Evolutionary conservation across 768 basidiomycete genomes (phyloP), one percentile per base, ranked within the genome.

Genomic region (Boletus reticulatus): DNA sequence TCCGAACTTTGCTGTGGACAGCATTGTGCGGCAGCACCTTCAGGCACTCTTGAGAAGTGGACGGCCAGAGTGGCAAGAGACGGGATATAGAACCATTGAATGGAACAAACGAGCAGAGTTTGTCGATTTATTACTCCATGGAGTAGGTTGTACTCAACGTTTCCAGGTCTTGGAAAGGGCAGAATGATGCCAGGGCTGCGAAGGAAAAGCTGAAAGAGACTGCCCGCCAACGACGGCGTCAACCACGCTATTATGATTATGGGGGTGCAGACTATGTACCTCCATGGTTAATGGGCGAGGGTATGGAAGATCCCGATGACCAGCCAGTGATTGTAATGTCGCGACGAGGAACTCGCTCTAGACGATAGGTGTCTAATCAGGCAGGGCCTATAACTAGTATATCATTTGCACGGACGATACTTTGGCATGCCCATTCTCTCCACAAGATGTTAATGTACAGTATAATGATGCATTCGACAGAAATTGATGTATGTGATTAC

Each of bases 1-100:
- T 59, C 84, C 87, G 0, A 89, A 89, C 66, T 80, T 84, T 63
- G 66, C 78, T 1, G 71, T 85, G 59, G 86, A 90, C 62, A 82
- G 75, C 59, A 68, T 77, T 17, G 80, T 90, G 4, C 82, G 81
- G 55, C 82, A 78, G 62, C 80, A 89, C 60, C 69, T 89, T n/a
- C 58, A 63, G 8, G 71, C 76, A 17, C 76, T 82, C 14, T 71
- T 79, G 4, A 75, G 64, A 22, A 79, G 66, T 51, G 82, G 83
- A 22, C 64, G 72, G 27, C 68, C 69, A 17, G 84, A 81, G 17
- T 89, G 85, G 85, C 69, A 76, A 48, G 66, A 68, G 14, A 76
- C 66, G 36, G 88, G 85, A 1, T 60, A 61, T 31, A 78, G 71
- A 58, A 71, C 69, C 48, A 63, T 65, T 12, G 85, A 88, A 48